Conservation (phyloP, 306 rosid genomes). For the Vigna angularis region DNA sequence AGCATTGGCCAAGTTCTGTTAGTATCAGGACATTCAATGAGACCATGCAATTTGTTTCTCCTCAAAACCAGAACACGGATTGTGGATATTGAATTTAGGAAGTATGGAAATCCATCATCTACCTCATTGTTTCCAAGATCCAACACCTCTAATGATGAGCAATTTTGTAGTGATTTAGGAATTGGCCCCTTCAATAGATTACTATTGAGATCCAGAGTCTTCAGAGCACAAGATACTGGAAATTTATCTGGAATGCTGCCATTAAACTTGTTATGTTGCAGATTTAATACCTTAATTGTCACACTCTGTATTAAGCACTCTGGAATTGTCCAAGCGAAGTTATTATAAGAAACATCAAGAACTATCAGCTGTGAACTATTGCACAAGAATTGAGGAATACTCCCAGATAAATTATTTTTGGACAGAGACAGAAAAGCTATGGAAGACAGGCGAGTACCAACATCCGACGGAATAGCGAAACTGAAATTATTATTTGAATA, state of each 20-base stretch:
- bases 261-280: constrained; percentile 28
- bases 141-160: constrained; percentile 42
- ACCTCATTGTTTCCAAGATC: constrained; percentile 51
- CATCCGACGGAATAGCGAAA: constrained; percentile 31
- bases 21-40: constrained; percentile 38
- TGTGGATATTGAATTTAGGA: constrained; percentile 28
- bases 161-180: constrained; percentile 46
- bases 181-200: constrained; percentile 40
- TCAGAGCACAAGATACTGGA: constrained; percentile 22
- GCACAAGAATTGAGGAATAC: constrained; percentile 51
- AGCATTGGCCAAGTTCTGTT: constrained; percentile 38
- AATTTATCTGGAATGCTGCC: constrained; percentile 41
- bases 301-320: constrained; percentile 24
- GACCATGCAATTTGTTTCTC: constrained; percentile 43
- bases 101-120: constrained; percentile 32
- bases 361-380: constrained; percentile 30
- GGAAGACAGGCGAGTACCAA: not conserved
- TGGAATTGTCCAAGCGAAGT: constrained; percentile 36
- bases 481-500: constrained; percentile 51
- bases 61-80: constrained; percentile 51
- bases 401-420: constrained; percentile 9
- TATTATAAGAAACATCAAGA: constrained; percentile 52
- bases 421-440: constrained; percentile 42
- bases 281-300: constrained; percentile 33
- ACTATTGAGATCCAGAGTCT: constrained; percentile 42